These are phyloP conservation scores for Penicillium cinerascens DNA, from an alignment of 495 filamentous ascomycete species.

Conservation along the genomic window DNA sequence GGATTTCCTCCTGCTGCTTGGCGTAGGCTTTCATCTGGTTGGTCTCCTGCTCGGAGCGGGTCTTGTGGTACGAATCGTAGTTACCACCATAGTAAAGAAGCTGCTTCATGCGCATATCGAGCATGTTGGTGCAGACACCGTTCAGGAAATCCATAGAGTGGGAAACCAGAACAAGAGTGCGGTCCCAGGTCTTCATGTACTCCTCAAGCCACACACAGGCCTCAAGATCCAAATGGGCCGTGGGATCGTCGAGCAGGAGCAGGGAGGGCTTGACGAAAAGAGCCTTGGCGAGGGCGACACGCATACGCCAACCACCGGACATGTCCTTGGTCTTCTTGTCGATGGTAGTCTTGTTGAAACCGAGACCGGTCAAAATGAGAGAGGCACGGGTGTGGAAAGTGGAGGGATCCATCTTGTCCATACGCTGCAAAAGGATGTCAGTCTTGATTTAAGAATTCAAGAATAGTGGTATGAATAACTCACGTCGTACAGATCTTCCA, in stretches of 20 bases:
- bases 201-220: conserved; percentile 99
- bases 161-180: conserved; percentile 94
- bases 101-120: conserved; percentile 89
- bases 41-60: conserved; percentile 85
- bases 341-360: conserved; percentile 97
- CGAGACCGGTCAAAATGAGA: conserved; percentile 95
- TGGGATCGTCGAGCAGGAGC: conserved; percentile 95
- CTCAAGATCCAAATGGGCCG: conserved; percentile 98
- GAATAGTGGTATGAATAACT: conserved; percentile 24
- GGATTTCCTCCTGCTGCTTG: conserved; percentile 99
- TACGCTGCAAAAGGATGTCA: conserved; percentile 61
- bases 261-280: conserved; percentile 97
- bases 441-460: conserved; percentile 5
- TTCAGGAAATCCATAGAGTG: conserved; percentile 99
- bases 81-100: conserved; percentile 99
- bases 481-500: conserved; percentile 97
- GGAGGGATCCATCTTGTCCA: conserved; percentile 99
- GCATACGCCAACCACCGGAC: conserved; percentile 99
- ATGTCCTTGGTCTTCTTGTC: conserved; percentile 99
- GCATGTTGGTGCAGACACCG: conserved; percentile 98
- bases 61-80: conserved; percentile 98
- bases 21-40: conserved; percentile 98
- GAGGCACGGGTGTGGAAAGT: conserved; percentile 97
- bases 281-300: conserved; percentile 94
- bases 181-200: conserved; percentile 99